phyloP scores from a whole-genome alignment of 2,329 filamentous ascomycete species.

The Talaromyces amestolkiae region DNA sequence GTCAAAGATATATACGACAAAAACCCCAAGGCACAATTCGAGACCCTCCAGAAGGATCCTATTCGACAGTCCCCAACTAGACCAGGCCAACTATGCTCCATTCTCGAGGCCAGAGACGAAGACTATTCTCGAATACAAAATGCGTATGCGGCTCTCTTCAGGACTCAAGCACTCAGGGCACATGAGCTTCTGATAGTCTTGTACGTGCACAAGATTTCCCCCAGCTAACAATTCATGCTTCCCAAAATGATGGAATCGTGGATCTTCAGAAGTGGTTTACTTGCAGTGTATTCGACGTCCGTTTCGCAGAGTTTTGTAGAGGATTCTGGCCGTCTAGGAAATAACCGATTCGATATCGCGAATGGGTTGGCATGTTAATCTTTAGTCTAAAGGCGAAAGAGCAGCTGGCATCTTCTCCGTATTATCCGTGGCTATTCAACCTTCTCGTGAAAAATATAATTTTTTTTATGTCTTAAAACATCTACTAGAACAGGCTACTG shows the following conservation, averaged over 20 bases:
- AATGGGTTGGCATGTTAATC: background rate
- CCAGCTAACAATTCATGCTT: background rate
- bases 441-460: too few relatives aligned
- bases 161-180: constrained; percentile 40
- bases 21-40: constrained; percentile 29
- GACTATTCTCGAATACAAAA: constrained; percentile 36
- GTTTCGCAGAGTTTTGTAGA: background rate
- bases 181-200: constrained; percentile 29
- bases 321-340: background rate
- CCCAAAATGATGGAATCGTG: background rate
- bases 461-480: too few relatives aligned
- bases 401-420: background rate
- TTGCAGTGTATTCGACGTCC: background rate
- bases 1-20: constrained; percentile 45
- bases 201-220: constrained; percentile 33
- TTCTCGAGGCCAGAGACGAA: constrained; percentile 29
- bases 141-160: constrained; percentile 44
- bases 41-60: constrained; percentile 19
- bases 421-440: too few relatives aligned
- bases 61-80: background rate
- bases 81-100: background rate
- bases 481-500: too few relatives aligned
- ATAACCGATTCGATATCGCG: background rate
- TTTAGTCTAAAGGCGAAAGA: background rate
- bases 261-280: background rate